Conservation (phyloP, 371 early-diverging fungal species). For the Rhizomucor miehei region DNA sequence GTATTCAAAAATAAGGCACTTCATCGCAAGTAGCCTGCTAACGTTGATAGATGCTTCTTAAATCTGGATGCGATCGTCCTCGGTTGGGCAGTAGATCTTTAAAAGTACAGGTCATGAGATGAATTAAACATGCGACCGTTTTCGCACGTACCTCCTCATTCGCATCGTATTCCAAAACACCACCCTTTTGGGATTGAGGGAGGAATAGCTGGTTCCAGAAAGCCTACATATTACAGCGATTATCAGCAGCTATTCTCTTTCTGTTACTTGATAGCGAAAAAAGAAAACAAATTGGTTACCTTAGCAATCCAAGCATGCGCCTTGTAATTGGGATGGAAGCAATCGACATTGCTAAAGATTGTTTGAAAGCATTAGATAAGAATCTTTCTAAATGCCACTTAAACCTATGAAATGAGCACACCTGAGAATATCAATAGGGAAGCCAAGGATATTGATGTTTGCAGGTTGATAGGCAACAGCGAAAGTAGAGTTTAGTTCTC, state of each 20-base stretch:
- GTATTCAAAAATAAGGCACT: not conserved
- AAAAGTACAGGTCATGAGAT: not conserved
- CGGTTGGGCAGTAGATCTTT: slow-evolving; percentile 16
- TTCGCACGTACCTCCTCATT: slow-evolving; percentile 4
- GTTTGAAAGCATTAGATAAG: too few relatives aligned
- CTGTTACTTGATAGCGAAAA: too few relatives aligned
- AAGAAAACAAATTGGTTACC: too few relatives aligned
- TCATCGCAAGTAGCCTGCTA: not conserved
- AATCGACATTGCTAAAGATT: slow-evolving; percentile 10
- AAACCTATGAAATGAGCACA: not conserved
- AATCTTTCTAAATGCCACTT: too few relatives aligned
- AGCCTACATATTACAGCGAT: too few relatives aligned
- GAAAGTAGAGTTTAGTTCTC: not conserved
- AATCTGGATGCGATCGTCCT: slow-evolving; percentile 9
- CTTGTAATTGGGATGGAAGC: slow-evolving; percentile 16
- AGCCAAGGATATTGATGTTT: slow-evolving; percentile 8
- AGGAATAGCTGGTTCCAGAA: slow-evolving; percentile 14
- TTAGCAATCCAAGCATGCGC: slow-evolving; percentile 16
- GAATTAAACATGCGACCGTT: not conserved
- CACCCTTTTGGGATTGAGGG: slow-evolving; percentile 3
- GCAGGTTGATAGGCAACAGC: slow-evolving; percentile 11
- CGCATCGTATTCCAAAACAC: slow-evolving; percentile 1
- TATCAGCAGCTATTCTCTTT: too few relatives aligned
- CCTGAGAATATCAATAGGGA: slow-evolving; percentile 12
- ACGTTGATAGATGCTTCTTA: not conserved